Percentiles rank a stretch among this genome's conserved stretches.
Evolutionary conservation across 345 rosid species (phyloP).

Genomic region (Eutrema japonicum): DNA sequence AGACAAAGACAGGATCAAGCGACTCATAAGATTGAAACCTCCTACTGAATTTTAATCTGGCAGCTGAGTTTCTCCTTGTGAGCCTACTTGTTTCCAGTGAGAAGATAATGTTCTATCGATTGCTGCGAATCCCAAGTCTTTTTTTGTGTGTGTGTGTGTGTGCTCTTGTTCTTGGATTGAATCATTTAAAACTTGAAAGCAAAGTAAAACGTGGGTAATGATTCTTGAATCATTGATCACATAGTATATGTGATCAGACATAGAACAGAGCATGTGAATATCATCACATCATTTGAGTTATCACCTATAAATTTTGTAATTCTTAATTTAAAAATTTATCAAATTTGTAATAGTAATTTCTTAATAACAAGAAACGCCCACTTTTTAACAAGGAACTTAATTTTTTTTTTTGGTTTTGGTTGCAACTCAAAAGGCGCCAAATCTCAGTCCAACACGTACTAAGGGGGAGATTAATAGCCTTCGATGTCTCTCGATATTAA

Average conservation of each 20-base stretch:
- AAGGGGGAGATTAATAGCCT: neutral
- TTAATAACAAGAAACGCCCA: neutral
- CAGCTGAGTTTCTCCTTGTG: neutral
- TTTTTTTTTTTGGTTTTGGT: neutral
- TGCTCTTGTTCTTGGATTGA: too few relatives aligned
- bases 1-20: conserved; percentile 59
- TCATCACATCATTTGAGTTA: neutral
- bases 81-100: neutral
- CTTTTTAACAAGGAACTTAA: neutral
- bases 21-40: conserved; percentile 69
- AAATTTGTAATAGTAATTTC: neutral
- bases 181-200: neutral
- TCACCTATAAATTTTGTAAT: neutral
- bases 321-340: neutral
- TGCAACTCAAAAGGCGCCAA: neutral
- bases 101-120: neutral
- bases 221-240: neutral
- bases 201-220: neutral
- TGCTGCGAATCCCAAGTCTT: too few relatives aligned
- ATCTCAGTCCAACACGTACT: neutral
- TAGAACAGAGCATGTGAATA: conserved; percentile 6
- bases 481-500: neutral
- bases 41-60: conserved; percentile 62
- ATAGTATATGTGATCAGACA: neutral
- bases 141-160: too few relatives aligned